Conservation (phyloP, 768 basidiomycete genomes). For the Macrocybe gigantea region DNA sequence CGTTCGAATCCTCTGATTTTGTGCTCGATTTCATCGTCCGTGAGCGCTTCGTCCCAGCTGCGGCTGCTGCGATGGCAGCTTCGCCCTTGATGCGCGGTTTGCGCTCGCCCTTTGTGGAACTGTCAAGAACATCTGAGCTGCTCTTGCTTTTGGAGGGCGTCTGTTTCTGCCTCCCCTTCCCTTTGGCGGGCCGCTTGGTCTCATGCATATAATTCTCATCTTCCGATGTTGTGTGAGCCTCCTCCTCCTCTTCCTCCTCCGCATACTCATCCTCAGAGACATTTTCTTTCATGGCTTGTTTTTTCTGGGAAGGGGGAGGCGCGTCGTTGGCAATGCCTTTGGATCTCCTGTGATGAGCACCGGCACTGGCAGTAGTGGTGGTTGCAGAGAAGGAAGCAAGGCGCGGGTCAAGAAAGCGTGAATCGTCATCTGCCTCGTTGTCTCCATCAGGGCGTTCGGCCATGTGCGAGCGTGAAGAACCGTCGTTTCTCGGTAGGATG, state of each 20-base stretch:
- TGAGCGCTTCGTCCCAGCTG: constrained; percentile 23
- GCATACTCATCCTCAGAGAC: constrained; percentile 18
- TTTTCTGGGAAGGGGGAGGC: constrained; percentile 11
- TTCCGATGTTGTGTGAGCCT: constrained; percentile 10
- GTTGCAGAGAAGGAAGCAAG: constrained; percentile 1
- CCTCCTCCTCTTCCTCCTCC: constrained; percentile 8
- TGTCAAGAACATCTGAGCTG: background rate
- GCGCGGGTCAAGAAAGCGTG: constrained; percentile 1
- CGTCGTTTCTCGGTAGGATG: no score
- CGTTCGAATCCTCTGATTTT: constrained; percentile 29
- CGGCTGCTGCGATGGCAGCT: constrained; percentile 12
- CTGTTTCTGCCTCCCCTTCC: constrained; percentile 20
- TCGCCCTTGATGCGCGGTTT: constrained; percentile 38
- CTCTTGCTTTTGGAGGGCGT: constrained; percentile 8
- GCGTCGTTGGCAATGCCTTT: constrained; percentile 7
- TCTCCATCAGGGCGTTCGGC: background rate
- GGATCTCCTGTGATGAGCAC: constrained; percentile 1
- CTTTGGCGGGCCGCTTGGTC: constrained; percentile 12
- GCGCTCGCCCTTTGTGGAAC: constrained; percentile 15
- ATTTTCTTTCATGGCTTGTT: constrained; percentile 15
- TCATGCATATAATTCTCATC: constrained; percentile 2
- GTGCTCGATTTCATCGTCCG: constrained; percentile 18
- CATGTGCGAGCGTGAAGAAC: constrained; percentile 2
- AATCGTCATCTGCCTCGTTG: constrained; percentile 3
- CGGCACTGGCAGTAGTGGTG: background rate